Evolutionary conservation across 2,329 filamentous ascomycete species (phyloP).

Genomic region (Aquanectria penicillioides): DNA sequence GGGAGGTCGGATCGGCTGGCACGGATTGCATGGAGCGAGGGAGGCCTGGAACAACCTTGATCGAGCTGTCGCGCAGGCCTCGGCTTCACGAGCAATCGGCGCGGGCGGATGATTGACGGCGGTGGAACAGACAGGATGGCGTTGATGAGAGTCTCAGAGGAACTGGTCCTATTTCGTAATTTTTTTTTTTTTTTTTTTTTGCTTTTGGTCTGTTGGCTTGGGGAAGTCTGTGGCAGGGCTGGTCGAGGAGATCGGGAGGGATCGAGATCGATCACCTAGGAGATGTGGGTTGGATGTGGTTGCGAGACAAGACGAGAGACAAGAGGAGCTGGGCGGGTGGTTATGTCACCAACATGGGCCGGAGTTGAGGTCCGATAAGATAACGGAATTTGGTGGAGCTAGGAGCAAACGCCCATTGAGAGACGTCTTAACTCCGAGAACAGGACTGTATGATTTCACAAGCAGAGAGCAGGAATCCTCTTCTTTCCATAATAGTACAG

Average conservation of each 20-base stretch:
- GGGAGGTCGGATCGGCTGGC: slow-evolving; percentile 41
- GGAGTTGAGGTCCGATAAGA: slow-evolving; percentile 37
- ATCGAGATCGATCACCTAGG: slow-evolving; percentile 7
- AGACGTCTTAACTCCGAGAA: slow-evolving; percentile 20
- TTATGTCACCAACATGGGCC: slow-evolving; percentile 34
- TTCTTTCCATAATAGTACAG: too few relatives aligned
- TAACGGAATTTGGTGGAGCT: slow-evolving; percentile 30
- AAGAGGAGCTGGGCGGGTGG: slow-evolving; percentile 16
- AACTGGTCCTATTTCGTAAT: not conserved
- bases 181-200: not conserved
- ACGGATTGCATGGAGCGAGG: slow-evolving; percentile 47
- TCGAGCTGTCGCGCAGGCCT: slow-evolving; percentile 42
- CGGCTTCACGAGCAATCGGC: slow-evolving; percentile 31
- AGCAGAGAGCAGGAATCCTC: too few relatives aligned
- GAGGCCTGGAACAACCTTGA: slow-evolving; percentile 42
- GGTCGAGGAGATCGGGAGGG: not conserved
- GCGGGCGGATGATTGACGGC: slow-evolving; percentile 16
- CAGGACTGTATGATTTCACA: too few relatives aligned
- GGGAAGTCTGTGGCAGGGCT: not conserved
- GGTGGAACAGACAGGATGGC: not conserved
- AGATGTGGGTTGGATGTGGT: slow-evolving; percentile 1
- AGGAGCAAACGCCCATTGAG: not conserved
- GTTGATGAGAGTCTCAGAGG: not conserved
- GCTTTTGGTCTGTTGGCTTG: not conserved
- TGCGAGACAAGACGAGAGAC: not conserved